phyloP scores from a whole-genome alignment of 2,329 filamentous ascomycete genomes.

The Fusarium sp. region DNA sequence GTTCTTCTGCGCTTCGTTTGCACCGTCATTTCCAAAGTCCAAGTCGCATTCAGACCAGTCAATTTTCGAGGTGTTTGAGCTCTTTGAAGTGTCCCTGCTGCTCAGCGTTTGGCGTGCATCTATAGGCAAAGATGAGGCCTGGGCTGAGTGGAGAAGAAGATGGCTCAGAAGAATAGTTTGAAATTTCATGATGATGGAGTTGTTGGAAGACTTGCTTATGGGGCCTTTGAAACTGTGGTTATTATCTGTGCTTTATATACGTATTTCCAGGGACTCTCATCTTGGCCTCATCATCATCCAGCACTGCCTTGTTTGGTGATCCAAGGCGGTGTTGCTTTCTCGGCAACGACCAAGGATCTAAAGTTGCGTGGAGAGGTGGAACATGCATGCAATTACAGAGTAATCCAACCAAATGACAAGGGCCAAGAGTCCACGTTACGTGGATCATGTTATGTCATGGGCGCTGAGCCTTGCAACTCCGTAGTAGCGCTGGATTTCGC shows the following conservation, averaged over 20 bases:
- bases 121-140: slow-evolving; percentile 8
- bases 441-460: neutral
- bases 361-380: neutral
- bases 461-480: neutral
- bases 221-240: fast-evolving
- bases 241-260: neutral
- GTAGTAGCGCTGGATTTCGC: neutral
- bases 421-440: neutral
- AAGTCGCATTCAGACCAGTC: slow-evolving; percentile 22
- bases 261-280: neutral
- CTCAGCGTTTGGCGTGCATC: neutral
- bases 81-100: neutral
- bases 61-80: neutral
- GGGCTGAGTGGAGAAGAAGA: neutral
- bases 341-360: neutral
- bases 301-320: neutral
- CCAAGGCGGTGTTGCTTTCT: slow-evolving; percentile 4
- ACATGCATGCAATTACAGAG: too few species aligned
- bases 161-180: neutral
- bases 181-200: slow-evolving; percentile 2
- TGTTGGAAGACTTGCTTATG: too few species aligned
- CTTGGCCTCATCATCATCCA: too few species aligned
- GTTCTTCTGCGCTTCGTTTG: neutral
- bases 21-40: neutral
- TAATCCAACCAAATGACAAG: neutral